Base-by-base conservation (phyloP, 805 yeast species). In the Candida wancherniae region DNA sequence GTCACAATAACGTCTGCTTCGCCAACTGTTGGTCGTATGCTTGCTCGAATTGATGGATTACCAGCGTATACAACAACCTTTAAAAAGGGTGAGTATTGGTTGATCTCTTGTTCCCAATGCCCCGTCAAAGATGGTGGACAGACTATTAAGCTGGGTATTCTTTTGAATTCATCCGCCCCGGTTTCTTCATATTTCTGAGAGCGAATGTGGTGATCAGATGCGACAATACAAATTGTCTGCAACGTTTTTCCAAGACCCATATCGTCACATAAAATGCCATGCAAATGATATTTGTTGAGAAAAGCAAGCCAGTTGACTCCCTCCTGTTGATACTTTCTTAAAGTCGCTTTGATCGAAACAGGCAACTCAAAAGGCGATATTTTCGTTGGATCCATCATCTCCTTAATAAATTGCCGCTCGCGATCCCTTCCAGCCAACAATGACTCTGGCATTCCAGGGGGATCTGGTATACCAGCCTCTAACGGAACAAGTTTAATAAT, bases 101-200 rank as follows among this genome's bases (percentile, higher is more conserved):
- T 74, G 44, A 92, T 67, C 58, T 92, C 99, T 53, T 86, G 95
- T 54, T 86, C 95, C 99, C 99, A 92, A 58, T 92, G 99, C 14
- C 99, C 98, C 2, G 97, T 88, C 45, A 92, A 73, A 1, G 97
- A 86, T 0, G 99, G 97, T 1, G 99, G 99, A 62, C 98, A 92
- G 11, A 92, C 74, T 28, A 92, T 78, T 44, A 92, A 62, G 0
- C 96, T 77, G 2, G 97, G 95, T 15, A 92, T 65, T 19, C 73
- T 79, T 38, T 94, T 68, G 20, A 71, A 74, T 47, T 87, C 94
- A 9, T 67, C 63, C 0, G 81, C 68, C 19, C 70, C 57, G 0
- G 94, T 77, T 38, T 68, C 59, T 6, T 60, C 67, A 54, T 68
- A 84, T 42, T 80, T 81, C 44, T 82, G 82, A 8, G 76, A 79